phyloP scores from a whole-genome alignment of 2,329 filamentous ascomycete species.

The Xylariaceae sp. region DNA sequence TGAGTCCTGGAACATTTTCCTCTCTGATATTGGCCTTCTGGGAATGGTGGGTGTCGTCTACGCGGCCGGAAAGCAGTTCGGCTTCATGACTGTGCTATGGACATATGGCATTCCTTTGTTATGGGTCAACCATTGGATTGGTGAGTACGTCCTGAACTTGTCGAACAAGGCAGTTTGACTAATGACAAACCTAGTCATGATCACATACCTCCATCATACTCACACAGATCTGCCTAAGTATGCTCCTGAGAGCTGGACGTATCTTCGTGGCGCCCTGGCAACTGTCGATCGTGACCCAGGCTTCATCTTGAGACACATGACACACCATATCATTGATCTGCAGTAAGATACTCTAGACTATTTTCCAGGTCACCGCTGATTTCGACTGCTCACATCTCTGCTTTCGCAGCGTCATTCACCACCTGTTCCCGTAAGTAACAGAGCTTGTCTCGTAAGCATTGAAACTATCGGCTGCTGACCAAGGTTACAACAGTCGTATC shows the following conservation, averaged over 20 bases:
- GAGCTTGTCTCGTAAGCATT: not conserved
- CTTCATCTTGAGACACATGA: slow-evolving; percentile 59
- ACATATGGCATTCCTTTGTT: slow-evolving; percentile 63
- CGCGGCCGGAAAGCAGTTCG: slow-evolving; percentile 49
- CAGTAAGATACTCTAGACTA: slow-evolving; percentile 33
- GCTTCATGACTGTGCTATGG: slow-evolving; percentile 52
- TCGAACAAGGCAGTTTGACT: not conserved
- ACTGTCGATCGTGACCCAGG: slow-evolving; percentile 64
- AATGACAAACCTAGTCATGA: slow-evolving; percentile 51
- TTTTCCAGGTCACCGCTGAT: not conserved
- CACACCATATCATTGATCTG: slow-evolving; percentile 64
- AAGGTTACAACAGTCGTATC: slow-evolving; percentile 38
- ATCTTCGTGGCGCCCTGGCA: slow-evolving; percentile 56
- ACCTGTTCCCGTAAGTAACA: slow-evolving; percentile 52
- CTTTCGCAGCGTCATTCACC: slow-evolving; percentile 50
- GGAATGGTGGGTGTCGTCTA: slow-evolving; percentile 53
- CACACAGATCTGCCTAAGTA: slow-evolving; percentile 45
- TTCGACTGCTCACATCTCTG: not conserved
- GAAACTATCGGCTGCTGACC: not conserved
- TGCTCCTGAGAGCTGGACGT: slow-evolving; percentile 56
- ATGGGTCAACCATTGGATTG: slow-evolving; percentile 69
- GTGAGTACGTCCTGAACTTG: slow-evolving; percentile 11
- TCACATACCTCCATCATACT: slow-evolving; percentile 73
- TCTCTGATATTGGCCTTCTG: slow-evolving; percentile 59
- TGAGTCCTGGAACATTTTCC: slow-evolving; percentile 54